Conservation (phyloP, 2,329 filamentous ascomycete genomes). For the Fusarium scirpi region DNA sequence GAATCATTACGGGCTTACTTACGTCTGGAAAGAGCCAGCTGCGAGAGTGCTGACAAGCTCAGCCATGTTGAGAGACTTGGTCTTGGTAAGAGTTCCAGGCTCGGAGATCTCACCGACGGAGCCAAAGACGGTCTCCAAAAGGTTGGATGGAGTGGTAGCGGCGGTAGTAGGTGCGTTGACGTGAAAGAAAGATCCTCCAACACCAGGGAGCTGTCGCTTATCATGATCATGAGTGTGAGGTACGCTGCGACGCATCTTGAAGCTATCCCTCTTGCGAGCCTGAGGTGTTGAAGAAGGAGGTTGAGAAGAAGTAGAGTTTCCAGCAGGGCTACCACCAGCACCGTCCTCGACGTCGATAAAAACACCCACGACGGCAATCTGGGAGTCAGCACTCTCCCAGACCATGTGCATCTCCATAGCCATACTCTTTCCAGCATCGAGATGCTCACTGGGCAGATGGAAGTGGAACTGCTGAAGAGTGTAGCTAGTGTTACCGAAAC, state of each 20-base stretch:
- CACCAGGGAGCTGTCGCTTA: slow-evolving; percentile 23
- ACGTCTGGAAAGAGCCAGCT: slow-evolving; percentile 50
- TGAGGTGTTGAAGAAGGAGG: neutral
- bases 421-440: slow-evolving; percentile 55
- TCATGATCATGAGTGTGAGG: neutral
- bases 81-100: slow-evolving; percentile 54
- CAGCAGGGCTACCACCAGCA: slow-evolving; percentile 2
- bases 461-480: slow-evolving; percentile 69
- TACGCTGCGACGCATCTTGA: slow-evolving; percentile 15
- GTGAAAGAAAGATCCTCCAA: slow-evolving; percentile 22
- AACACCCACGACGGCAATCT: slow-evolving; percentile 49
- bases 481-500: slow-evolving; percentile 56
- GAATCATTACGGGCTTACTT: slow-evolving; percentile 7
- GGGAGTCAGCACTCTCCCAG: slow-evolving; percentile 39
- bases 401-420: slow-evolving; percentile 52
- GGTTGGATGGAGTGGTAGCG: slow-evolving; percentile 26
- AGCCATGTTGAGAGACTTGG: slow-evolving; percentile 57
- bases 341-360: slow-evolving; percentile 45
- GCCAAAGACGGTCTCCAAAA: slow-evolving; percentile 55
- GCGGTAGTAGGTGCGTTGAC: slow-evolving; percentile 8
- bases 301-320: slow-evolving; percentile 9
- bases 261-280: slow-evolving; percentile 7
- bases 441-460: slow-evolving; percentile 71
- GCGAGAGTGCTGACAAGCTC: slow-evolving; percentile 50
- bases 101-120: slow-evolving; percentile 51